Base-by-base conservation (phyloP, 495 filamentous ascomycete species). In the Aspergillus nidulans region DNA sequence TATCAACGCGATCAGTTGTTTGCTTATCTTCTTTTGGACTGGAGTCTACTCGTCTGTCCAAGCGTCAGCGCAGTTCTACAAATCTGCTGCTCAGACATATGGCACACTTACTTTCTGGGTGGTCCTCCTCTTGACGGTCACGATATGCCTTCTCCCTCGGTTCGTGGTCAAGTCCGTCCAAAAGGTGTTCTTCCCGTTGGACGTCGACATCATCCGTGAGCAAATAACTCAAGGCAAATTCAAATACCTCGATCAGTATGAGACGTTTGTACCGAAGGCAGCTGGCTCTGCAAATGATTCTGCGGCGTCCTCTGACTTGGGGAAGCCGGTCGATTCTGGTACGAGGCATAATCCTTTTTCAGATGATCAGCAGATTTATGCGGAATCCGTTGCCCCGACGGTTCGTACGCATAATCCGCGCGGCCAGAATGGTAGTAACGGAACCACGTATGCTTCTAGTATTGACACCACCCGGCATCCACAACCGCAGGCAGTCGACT, bases 1-100 rank as follows among this genome's bases (percentile, higher is more conserved):
- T 64, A 85, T 96, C 61, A 85, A 91, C 25, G 66, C 64, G 43
- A 79, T 97, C 65, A 96, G 91, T 71, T 86, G 86, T 56, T 66
- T 97, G 23, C 78, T 97, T 63, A 85, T 97, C 62, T 99, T 88
- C 80, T 87, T 96, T 73, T 99, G 94, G 95, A 97, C 95, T 20
- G 92, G 90, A 38, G 81, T 96, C 40, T 99, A 92, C 70, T 91
- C 91, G 0, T 76, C 88, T 6, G 81, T 85, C 59, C 77, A 78
- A 6, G 77, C 74, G 19, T 82, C 89, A 3, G 75, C 76, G 28
- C 76, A 78, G 24, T 96, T 97, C 69, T 96, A 95, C 74, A 74
- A 83, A 48, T 81, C 87, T 2, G 92, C 85, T 12, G 72, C 81
- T 0, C 80, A 97, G 68, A 85, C 92, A 28, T 97, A 92, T 64